Evolutionary conservation across 2,329 filamentous ascomycete genomes (phyloP), one percentile per base, ranked within the genome.

Genomic region (Tolypocladium inflatum): DNA sequence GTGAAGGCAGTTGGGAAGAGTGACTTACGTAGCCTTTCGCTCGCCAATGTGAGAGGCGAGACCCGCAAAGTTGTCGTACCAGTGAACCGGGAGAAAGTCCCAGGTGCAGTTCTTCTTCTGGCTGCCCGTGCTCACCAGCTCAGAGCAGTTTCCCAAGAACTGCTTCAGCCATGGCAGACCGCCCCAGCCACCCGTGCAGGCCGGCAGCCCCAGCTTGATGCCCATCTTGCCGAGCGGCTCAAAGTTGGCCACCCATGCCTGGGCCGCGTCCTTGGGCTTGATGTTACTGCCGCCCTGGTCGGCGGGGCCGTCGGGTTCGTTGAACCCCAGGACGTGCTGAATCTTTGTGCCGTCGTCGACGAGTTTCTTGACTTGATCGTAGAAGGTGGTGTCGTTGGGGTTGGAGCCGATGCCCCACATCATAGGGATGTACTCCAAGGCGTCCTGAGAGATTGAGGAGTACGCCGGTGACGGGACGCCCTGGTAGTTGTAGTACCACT

Each of bases 401-500:
- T 78, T 68, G 15, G 71, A 59, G 4, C 76, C 73, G 11, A 82
- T 75, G 38, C 88, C 88, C 86, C 87, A 93, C 60, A 91, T 81
- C 89, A 91, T 91, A 55, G 90, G 89, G 1, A 93, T 85, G 70
- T 90, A 94, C 69, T 89, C 80, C 64, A 93, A 83, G 17, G 78
- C 71, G 17, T 76, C 73, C 64, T 86, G 81, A 0, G 78, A 64
- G 37, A 77, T 66, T 55, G 76, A 70, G 45, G 70, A 63, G 67
- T 80, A 86, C 48, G 74, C 74, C 0, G 77, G 61, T 0, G 85
- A 82, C 1, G 89, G 88, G 4, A 71, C 68, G 23, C 77, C 67
- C 33, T 74, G 72, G 71, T 92, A 94, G 76, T 92, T 93, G 80
- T 93, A 94, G 77, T 94, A 94, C 90, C 90, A 94, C 3, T 84